Conservation (phyloP, 2,329 filamentous ascomycete genomes). For the Colletotrichum shisoi region DNA sequence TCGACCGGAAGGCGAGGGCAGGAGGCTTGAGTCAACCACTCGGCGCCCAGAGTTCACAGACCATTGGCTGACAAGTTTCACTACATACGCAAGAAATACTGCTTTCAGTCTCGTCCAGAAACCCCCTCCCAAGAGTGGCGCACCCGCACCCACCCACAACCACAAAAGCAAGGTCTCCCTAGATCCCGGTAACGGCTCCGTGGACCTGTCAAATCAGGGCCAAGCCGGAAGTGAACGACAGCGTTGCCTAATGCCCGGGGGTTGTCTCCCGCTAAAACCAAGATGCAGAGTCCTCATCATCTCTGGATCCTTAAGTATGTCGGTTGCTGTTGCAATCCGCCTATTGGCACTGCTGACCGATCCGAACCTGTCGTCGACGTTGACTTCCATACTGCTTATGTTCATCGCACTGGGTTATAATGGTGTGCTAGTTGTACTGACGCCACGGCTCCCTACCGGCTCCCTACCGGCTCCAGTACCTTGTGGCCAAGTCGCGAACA, state of each 20-base stretch:
- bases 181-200: neutral
- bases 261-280: neutral
- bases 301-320: neutral
- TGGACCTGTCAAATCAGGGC: neutral
- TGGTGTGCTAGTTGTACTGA: neutral
- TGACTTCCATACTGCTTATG: too few species aligned
- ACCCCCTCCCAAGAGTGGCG: neutral
- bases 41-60: too few species aligned
- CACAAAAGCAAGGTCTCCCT: neutral
- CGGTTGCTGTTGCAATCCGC: too few species aligned
- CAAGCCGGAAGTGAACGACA: neutral
- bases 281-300: neutral
- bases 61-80: neutral
- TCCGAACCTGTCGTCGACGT: neutral
- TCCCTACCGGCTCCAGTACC: neutral
- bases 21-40: too few species aligned
- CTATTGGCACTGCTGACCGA: neutral
- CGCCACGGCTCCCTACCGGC: neutral
- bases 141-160: neutral
- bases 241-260: neutral
- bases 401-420: neutral
- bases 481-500: slow-evolving; percentile 21
- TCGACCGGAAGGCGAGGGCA: too few species aligned
- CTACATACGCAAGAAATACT: neutral
- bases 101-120: neutral